A percentile compares a stretch with the other conserved stretches of the same genome.
Conservation (phyloP, 768 basidiomycete species). For the Hypsizygus marmoreus region DNA sequence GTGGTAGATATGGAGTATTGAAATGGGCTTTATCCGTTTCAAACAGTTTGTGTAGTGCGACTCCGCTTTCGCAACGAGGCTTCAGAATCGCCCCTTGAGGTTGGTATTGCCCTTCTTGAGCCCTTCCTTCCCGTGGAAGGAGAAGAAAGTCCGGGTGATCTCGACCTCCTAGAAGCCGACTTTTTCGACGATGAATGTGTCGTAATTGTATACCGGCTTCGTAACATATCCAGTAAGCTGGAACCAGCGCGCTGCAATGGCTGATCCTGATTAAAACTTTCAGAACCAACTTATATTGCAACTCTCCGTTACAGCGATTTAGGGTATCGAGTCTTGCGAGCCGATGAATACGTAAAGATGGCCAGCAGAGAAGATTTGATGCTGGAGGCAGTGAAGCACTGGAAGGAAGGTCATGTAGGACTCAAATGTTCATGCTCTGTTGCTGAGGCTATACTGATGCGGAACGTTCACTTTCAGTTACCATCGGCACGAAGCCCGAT, state of each 20-base stretch:
- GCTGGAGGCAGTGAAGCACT: constrained; percentile 51
- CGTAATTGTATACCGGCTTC: constrained; percentile 62
- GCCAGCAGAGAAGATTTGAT: constrained; percentile 69
- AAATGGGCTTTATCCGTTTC: constrained; percentile 16
- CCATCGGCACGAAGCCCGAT: constrained; percentile 50
- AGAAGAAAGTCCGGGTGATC: constrained; percentile 36
- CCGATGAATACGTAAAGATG: constrained; percentile 51
- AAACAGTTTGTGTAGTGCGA: constrained; percentile 58
- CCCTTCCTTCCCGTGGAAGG: constrained; percentile 47
- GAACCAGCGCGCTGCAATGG: constrained; percentile 24
- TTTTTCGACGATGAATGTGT: constrained; percentile 80
- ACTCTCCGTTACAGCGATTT: constrained; percentile 64
- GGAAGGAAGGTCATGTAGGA: constrained; percentile 68
- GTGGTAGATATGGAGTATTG: constrained; percentile 16
- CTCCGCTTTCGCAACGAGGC: constrained; percentile 48
- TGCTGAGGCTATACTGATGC: constrained; percentile 31
- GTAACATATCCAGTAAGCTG: constrained; percentile 50
- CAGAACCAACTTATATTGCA: constrained; percentile 61
- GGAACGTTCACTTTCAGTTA: constrained; percentile 46
- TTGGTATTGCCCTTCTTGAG: constrained; percentile 57
- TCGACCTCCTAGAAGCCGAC: constrained; percentile 65
- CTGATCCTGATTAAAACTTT: constrained; percentile 37
- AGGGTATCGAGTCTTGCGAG: constrained; percentile 55
- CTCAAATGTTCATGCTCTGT: constrained; percentile 21
- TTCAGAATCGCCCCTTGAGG: constrained; percentile 37